These are phyloP conservation scores for Diutina neorugosa DNA, from an alignment of 1,139 yeast species.

Conservation along the genomic window DNA sequence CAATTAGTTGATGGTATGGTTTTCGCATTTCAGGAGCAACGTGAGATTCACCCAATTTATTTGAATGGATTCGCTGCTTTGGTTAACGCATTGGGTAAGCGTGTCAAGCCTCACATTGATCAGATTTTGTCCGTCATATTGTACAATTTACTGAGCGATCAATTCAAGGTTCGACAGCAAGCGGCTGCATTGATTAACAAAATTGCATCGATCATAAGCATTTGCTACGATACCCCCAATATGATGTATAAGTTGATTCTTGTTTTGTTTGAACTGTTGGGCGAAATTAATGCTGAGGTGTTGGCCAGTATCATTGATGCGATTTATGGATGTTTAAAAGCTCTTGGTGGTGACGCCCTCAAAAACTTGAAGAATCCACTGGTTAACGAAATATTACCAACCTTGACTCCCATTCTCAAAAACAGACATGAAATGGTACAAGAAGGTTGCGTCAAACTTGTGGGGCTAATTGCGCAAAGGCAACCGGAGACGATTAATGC, in stretches of 20 bases:
- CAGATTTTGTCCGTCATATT: slow-evolving; percentile 65
- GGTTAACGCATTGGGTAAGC: slow-evolving; percentile 51
- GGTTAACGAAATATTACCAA: slow-evolving; percentile 69
- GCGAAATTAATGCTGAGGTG: slow-evolving; percentile 93
- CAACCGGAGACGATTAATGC: slow-evolving; percentile 86
- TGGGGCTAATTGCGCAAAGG: slow-evolving; percentile 72
- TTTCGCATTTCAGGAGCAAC: slow-evolving; percentile 78
- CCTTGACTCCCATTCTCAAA: slow-evolving; percentile 82
- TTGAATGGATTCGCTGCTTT: slow-evolving; percentile 58
- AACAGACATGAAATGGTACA: slow-evolving; percentile 90
- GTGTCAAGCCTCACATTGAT: slow-evolving; percentile 65
- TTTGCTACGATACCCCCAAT: slow-evolving; percentile 7
- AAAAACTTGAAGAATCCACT: slow-evolving; percentile 65
- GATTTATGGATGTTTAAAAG: slow-evolving; percentile 30
- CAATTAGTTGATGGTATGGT: slow-evolving; percentile 70
- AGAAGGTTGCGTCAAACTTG: slow-evolving; percentile 66
- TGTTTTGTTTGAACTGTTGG: slow-evolving; percentile 79
- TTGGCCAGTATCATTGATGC: slow-evolving; percentile 78
- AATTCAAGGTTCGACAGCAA: slow-evolving; percentile 69
- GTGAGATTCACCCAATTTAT: slow-evolving; percentile 37
- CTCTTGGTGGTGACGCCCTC: slow-evolving; percentile 20
- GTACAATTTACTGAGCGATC: slow-evolving; percentile 62
- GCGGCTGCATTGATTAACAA: slow-evolving; percentile 69
- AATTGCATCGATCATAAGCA: slow-evolving; percentile 48
- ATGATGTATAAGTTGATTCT: slow-evolving; percentile 58